phyloP scores from a whole-genome alignment of 2,329 filamentous ascomycete genomes.

The Phyllosticta citrichinensis region DNA sequence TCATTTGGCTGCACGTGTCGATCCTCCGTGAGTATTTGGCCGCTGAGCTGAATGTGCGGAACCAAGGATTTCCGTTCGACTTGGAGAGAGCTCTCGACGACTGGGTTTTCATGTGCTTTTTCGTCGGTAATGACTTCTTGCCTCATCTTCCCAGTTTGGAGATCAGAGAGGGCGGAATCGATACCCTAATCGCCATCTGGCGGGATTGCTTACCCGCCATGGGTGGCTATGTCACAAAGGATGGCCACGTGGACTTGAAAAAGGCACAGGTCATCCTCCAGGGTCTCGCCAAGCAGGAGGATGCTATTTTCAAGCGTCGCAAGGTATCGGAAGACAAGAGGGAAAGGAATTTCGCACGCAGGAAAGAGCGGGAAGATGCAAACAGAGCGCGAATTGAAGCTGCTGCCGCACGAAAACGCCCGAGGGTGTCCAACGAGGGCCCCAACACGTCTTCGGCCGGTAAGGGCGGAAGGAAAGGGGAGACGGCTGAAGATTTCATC shows the following conservation, averaged over 20 bases:
- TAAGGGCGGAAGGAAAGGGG: background rate
- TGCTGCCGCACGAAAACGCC: background rate
- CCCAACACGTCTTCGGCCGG: background rate
- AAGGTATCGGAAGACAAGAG: conserved; percentile 71
- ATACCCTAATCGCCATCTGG: conserved; percentile 95
- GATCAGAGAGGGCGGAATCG: conserved; percentile 94
- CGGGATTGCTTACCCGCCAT: conserved; percentile 81
- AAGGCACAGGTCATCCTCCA: conserved; percentile 80
- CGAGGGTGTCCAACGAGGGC: background rate
- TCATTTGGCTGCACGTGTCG: conserved; percentile 95
- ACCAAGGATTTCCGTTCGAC: conserved; percentile 80
- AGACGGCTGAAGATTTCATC: conserved; percentile 14
- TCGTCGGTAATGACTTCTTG: conserved; percentile 96
- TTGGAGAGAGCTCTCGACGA: conserved; percentile 91
- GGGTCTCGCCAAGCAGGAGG: conserved; percentile 85
- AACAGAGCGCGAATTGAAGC: background rate
- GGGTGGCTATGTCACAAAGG: conserved; percentile 93
- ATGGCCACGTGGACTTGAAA: conserved; percentile 80
- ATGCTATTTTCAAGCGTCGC: conserved; percentile 81
- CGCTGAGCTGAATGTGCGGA: conserved; percentile 74
- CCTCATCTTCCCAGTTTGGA: conserved; percentile 95
- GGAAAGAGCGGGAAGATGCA: conserved; percentile 4
- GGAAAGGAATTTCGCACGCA: conserved; percentile 15
- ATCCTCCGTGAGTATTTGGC: conserved; percentile 87
- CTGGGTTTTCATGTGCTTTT: conserved; percentile 99